phyloP scores from a whole-genome alignment of 1,139 yeast genomes.

The Geotrichum reessii region DNA sequence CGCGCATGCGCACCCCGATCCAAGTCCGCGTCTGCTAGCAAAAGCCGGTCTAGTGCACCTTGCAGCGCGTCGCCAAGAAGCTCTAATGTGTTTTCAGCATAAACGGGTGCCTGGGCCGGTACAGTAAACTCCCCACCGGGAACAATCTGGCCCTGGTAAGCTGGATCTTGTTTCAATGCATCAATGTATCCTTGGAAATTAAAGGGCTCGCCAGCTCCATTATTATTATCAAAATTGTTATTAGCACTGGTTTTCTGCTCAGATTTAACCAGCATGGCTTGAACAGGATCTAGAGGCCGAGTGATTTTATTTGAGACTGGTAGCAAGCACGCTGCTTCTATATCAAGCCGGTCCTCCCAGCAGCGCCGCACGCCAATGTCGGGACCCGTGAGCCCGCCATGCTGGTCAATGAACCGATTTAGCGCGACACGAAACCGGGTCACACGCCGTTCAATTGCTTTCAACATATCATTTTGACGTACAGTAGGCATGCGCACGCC shows the following conservation, averaged over 20 bases:
- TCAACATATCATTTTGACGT: conserved; percentile 48
- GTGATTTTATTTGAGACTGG: conserved; percentile 38
- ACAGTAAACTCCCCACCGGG: conserved; percentile 40
- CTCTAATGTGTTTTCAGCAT: conserved; percentile 39
- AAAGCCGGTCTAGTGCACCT: conserved; percentile 44
- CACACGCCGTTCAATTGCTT: conserved; percentile 56
- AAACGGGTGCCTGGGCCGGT: conserved; percentile 44
- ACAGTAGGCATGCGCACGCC: conserved; percentile 41
- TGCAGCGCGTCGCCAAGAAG: conserved; percentile 44
- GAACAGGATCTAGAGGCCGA: conserved; percentile 23
- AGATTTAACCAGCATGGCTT: conserved; percentile 18
- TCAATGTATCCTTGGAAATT: conserved; percentile 45
- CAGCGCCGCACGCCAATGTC: neutral
- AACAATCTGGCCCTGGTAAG: conserved; percentile 57
- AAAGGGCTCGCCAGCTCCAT: conserved; percentile 23
- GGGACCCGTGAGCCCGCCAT: conserved; percentile 18
- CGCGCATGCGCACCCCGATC: conserved; percentile 25
- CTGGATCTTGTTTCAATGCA: conserved; percentile 37
- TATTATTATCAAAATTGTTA: conserved; percentile 1
- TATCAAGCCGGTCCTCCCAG: conserved; percentile 18
- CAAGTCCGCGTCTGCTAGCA: conserved; percentile 30
- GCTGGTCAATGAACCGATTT: conserved; percentile 35
- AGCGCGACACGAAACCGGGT: conserved; percentile 47
- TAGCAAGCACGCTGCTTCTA: conserved; percentile 42
- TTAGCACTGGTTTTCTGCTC: neutral